Evolutionary conservation across 1,139 yeast genomes (phyloP).

Genomic region (Pichia sp.): DNA sequence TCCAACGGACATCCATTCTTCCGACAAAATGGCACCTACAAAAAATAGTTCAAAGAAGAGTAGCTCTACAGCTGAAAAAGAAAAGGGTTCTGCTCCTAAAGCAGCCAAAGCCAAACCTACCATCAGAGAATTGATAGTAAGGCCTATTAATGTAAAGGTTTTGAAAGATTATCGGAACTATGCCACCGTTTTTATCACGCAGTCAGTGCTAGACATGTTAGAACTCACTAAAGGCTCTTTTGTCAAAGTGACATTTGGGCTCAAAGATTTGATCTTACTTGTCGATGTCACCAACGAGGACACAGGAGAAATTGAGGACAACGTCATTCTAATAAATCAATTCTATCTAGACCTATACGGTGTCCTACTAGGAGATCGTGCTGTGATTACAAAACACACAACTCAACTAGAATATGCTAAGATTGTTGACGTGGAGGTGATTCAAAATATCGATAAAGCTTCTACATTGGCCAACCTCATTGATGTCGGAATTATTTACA

Average conservation of each 20-base stretch:
- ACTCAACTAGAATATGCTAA: conserved; percentile 43
- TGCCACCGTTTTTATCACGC: conserved; percentile 38
- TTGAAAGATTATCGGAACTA: conserved; percentile 39
- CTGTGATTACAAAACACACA: conserved; percentile 44
- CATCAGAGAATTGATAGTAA: conserved; percentile 43
- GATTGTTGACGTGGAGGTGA: conserved; percentile 15
- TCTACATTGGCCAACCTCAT: conserved; percentile 24
- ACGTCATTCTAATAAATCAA: conserved; percentile 52
- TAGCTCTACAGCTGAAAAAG: conserved; percentile 12
- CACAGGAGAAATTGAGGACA: conserved; percentile 37
- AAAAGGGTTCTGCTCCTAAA: conserved; percentile 19
- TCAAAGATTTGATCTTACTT: conserved; percentile 46
- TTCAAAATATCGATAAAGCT: neutral
- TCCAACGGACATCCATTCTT: neutral
- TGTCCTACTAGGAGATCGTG: conserved; percentile 68
- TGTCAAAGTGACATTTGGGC: conserved; percentile 45
- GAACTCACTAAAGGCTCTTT: conserved; percentile 55
- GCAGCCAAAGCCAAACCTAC: conserved; percentile 45
- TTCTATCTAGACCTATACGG: conserved; percentile 52
- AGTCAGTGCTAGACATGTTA: conserved; percentile 48
- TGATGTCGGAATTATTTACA: conserved; percentile 29
- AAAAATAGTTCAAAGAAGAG: conserved; percentile 13
- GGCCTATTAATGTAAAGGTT: conserved; percentile 44
- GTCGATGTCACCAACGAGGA: conserved; percentile 43
- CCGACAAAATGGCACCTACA: neutral